Conservation (phyloP, 1,284 basidiomycete genomes). For the Cutaneotrichosporon dermatis region DNA sequence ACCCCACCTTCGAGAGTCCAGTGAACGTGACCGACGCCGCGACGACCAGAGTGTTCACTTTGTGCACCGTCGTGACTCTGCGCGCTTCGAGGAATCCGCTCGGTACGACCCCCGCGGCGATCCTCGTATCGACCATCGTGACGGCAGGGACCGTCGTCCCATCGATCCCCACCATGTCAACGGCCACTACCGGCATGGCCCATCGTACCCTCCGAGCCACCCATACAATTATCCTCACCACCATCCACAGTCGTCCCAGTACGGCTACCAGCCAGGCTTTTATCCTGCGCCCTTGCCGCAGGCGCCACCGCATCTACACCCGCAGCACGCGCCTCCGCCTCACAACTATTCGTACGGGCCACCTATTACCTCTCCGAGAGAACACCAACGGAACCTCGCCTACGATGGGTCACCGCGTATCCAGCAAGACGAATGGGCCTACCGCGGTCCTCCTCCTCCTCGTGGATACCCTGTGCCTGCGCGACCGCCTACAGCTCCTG, state of each 20-base stretch:
- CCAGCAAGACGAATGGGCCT: background rate
- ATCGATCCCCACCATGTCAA: background rate
- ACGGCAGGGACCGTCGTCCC: background rate
- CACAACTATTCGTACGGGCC: background rate
- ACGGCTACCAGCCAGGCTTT: constrained; percentile 1
- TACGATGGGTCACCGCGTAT: background rate
- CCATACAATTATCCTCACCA: background rate
- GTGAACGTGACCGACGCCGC: background rate
- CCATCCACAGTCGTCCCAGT: background rate
- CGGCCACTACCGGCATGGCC: background rate
- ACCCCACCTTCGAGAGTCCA: background rate
- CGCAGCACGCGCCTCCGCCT: no score
- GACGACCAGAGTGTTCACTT: background rate
- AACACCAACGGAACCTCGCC: background rate
- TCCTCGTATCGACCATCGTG: background rate
- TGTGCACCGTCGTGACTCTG: no score
- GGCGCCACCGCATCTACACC: background rate
- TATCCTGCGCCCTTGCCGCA: constrained; percentile 1
- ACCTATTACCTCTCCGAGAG: background rate
- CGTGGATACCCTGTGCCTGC: background rate
- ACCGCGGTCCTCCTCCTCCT: background rate
- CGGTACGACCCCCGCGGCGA: background rate
- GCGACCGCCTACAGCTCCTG: background rate
- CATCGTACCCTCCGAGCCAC: background rate
- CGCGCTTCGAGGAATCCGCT: no score